Evolutionary conservation across 2,329 filamentous ascomycete species (phyloP).

Genomic region (Zasmidium cellare): DNA sequence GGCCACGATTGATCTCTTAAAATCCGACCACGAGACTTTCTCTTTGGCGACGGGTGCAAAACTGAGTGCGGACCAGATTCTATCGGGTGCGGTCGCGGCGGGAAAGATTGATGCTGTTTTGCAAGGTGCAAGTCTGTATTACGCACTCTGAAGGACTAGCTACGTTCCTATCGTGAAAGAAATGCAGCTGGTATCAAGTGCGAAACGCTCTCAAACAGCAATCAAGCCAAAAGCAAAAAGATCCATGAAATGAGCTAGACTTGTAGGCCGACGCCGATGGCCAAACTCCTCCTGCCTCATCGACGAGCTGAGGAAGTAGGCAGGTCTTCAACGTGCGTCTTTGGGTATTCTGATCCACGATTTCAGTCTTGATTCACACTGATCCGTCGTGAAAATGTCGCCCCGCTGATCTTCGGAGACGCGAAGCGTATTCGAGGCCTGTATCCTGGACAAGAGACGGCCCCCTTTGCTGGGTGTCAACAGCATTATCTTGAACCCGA

Average conservation of each 20-base stretch:
- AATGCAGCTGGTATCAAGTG: no score
- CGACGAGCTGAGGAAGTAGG: no score
- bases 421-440: background rate
- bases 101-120: constrained; percentile 24
- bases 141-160: constrained; percentile 5
- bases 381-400: no score
- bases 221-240: no score
- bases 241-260: no score
- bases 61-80: constrained; percentile 22
- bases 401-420: background rate
- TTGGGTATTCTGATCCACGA: no score
- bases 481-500: background rate
- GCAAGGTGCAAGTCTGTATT: constrained; percentile 18
- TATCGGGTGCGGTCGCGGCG: constrained; percentile 15
- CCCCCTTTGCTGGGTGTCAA: background rate
- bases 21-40: constrained; percentile 29
- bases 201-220: no score
- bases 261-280: no score
- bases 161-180: background rate
- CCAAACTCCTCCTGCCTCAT: no score
- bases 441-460: background rate
- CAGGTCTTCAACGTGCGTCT: no score
- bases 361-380: no score
- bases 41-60: constrained; percentile 23
- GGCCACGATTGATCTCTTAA: constrained; percentile 26